Percentiles rank a stretch among this genome's conserved stretches.
These are phyloP conservation scores for Leccinum griseonigrum DNA, from an alignment of 1,284 basidiomycete genomes.

Conservation along the genomic window DNA sequence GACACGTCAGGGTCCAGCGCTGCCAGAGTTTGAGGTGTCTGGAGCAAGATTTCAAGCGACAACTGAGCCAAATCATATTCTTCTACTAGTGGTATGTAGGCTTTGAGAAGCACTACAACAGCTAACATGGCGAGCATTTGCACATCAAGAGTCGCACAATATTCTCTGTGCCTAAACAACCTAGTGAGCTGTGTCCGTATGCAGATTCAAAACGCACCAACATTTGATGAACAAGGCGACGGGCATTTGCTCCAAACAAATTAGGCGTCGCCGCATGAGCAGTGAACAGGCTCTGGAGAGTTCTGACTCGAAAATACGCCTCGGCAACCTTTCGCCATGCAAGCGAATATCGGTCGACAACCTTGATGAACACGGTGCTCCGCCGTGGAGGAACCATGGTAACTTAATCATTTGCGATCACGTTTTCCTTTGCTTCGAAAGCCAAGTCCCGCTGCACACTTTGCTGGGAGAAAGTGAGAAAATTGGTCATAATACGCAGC, in stretches of 20 bases:
- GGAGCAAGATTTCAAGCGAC: not conserved
- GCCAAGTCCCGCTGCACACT: constrained; percentile 38
- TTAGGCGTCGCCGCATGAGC: constrained; percentile 18
- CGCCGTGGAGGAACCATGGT: constrained; percentile 44
- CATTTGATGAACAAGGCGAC: constrained; percentile 43
- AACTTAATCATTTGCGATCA: constrained; percentile 16
- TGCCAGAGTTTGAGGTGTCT: constrained; percentile 5
- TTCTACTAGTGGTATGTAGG: constrained; percentile 13
- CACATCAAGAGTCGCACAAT: constrained; percentile 66
- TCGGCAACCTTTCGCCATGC: constrained; percentile 59
- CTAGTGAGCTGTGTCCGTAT: constrained; percentile 7
- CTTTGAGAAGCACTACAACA: constrained; percentile 56
- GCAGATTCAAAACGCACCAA: constrained; percentile 31
- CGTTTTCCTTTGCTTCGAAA: constrained; percentile 23
- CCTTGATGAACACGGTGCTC: constrained; percentile 67
- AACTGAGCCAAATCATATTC: constrained; percentile 24
- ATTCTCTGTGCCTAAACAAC: constrained; percentile 55
- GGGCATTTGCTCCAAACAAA: constrained; percentile 29
- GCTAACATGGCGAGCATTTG: constrained; percentile 83
- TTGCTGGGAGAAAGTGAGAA: constrained; percentile 58
- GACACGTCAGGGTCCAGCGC: too few species aligned
- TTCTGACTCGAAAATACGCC: constrained; percentile 62
- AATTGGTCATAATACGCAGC: constrained; percentile 68
- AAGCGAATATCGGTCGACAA: constrained; percentile 54
- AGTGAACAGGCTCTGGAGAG: constrained; percentile 54